Evolutionary conservation across 129 eudicot species (phyloP).

Genomic region (Arctium lappa): DNA sequence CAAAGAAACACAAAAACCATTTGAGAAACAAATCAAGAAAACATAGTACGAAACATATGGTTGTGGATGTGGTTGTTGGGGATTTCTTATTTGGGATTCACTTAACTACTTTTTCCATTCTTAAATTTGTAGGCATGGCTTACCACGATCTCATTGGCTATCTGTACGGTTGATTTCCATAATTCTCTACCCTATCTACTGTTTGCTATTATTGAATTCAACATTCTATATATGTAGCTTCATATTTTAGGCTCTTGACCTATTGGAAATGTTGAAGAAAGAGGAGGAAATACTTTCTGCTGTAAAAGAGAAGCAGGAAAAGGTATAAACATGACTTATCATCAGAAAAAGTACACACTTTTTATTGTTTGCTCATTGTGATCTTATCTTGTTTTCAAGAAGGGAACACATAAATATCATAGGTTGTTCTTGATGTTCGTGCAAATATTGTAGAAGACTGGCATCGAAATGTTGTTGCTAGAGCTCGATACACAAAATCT

Average conservation of each 20-base stretch:
- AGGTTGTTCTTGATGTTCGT: slow-evolving; percentile 69
- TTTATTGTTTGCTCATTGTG: neutral
- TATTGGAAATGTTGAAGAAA: slow-evolving; percentile 86
- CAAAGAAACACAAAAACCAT: too few relatives aligned
- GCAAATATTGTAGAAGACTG: slow-evolving; percentile 77
- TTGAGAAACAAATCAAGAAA: too few relatives aligned
- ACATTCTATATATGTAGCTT: slow-evolving; percentile 3
- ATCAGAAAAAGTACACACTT: neutral
- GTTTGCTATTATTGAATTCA: neutral
- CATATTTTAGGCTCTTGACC: slow-evolving; percentile 69
- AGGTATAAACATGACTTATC: slow-evolving; percentile 32
- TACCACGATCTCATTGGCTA: slow-evolving; percentile 70
- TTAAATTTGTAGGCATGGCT: slow-evolving; percentile 75
- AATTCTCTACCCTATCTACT: neutral
- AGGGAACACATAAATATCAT: slow-evolving; percentile 58
- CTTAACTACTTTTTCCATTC: neutral
- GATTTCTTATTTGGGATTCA: neutral
- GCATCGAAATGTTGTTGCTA: slow-evolving; percentile 86
- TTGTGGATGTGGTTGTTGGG: neutral
- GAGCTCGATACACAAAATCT: slow-evolving; percentile 71
- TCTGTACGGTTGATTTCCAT: slow-evolving; percentile 67
- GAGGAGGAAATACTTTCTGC: slow-evolving; percentile 94
- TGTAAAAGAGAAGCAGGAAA: slow-evolving; percentile 59
- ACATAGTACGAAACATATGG: too few relatives aligned
- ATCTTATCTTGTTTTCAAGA: slow-evolving; percentile 45